These are phyloP conservation scores for Colletotrichum sansevieriae DNA, from an alignment of 2,329 filamentous ascomycete species.

Conservation along the genomic window DNA sequence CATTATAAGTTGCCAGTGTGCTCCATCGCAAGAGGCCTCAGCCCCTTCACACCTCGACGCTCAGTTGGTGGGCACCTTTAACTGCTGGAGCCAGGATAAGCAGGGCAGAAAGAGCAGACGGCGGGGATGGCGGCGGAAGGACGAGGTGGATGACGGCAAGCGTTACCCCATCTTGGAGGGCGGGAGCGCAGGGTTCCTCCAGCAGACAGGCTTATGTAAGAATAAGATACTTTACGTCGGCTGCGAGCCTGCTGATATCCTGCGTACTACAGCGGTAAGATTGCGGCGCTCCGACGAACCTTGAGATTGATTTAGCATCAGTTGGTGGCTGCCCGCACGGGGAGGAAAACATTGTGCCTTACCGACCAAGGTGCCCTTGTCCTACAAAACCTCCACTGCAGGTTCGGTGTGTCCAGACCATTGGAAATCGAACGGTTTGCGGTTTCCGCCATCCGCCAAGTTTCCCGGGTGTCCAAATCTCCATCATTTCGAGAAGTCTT, in stretches of 20 bases:
- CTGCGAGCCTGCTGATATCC: neutral
- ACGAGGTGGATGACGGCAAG: constrained; percentile 32
- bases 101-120: constrained; percentile 17
- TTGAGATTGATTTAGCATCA: constrained; percentile 14
- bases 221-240: neutral
- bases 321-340: neutral
- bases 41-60: neutral
- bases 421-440: neutral
- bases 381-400: constrained; percentile 16
- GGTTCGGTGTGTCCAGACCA: constrained; percentile 21
- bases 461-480: constrained; percentile 17
- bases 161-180: constrained; percentile 27
- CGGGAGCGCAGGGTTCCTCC: neutral
- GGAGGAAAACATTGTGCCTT: constrained; percentile 25
- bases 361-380: constrained; percentile 24
- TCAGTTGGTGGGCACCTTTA: constrained; percentile 12
- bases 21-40: constrained; percentile 13
- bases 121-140: constrained; percentile 12
- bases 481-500: neutral
- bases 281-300: constrained; percentile 8
- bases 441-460: constrained; percentile 11
- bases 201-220: neutral
- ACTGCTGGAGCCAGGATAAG: constrained; percentile 29
- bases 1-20: neutral
- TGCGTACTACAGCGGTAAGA: neutral